Evolutionary conservation across 805 yeast genomes (phyloP).

Genomic region (Wickerhamomyces chambardii): DNA sequence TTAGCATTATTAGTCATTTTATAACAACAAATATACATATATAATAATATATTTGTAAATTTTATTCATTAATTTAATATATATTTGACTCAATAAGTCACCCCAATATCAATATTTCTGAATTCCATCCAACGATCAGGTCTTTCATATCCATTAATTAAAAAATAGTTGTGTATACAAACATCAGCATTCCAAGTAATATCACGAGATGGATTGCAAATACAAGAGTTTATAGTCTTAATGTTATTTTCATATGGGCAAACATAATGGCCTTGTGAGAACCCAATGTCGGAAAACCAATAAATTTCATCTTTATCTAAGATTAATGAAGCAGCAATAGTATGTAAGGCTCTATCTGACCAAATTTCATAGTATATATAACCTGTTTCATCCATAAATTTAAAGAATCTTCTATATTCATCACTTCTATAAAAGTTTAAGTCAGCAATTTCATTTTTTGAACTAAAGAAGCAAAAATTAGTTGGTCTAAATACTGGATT

Average conservation of each 20-base stretch:
- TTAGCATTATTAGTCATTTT: too few species aligned
- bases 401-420: conserved; percentile 53
- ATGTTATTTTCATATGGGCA: conserved; percentile 64
- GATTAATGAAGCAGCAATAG: conserved; percentile 63
- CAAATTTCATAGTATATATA: conserved; percentile 85
- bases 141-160: conserved; percentile 4
- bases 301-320: conserved; percentile 50
- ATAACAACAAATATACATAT: too few species aligned
- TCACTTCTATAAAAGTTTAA: conserved; percentile 59
- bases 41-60: too few species aligned
- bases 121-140: neutral
- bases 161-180: conserved; percentile 52
- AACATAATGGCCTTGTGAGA: conserved; percentile 67
- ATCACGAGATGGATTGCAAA: conserved; percentile 64
- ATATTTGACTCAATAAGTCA: too few species aligned
- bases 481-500: conserved; percentile 58
- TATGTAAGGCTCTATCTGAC: conserved; percentile 91
- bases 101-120: neutral
- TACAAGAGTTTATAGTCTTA: conserved; percentile 58
- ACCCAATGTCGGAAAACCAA: conserved; percentile 71
- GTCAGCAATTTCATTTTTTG: conserved; percentile 72
- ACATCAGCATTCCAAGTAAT: conserved; percentile 61
- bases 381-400: conserved; percentile 56
- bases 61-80: too few species aligned
- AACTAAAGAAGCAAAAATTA: conserved; percentile 79